Evolutionary conservation across 192 early-diverging fungal genomes (phyloP).

Genomic region (Powellomyces hirtus): DNA sequence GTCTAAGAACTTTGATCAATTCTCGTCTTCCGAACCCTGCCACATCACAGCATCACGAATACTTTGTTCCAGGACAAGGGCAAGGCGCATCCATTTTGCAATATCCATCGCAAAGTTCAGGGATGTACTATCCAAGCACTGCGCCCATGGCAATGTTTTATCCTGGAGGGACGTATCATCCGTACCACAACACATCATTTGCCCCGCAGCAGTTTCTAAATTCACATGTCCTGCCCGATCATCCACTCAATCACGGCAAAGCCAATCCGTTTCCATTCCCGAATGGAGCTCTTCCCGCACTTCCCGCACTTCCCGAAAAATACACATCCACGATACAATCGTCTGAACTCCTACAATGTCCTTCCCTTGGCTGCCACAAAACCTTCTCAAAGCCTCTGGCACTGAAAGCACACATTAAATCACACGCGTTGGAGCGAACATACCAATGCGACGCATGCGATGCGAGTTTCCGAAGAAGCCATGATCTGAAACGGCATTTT

Average conservation of each 20-base stretch:
- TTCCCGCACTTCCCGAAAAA: not conserved
- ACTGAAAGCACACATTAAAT: constrained; percentile 48
- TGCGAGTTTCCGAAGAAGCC: constrained; percentile 45
- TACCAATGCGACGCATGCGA: constrained; percentile 48
- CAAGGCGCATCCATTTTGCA: too few relatives aligned
- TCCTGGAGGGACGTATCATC: not conserved
- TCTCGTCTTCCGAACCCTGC: too few relatives aligned
- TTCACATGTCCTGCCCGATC: not conserved
- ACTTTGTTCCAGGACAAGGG: too few relatives aligned
- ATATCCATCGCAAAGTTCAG: too few relatives aligned
- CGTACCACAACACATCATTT: not conserved
- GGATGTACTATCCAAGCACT: not conserved
- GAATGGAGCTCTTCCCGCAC: not conserved
- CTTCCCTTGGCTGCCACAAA: constrained; percentile 38
- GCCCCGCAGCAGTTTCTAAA: not conserved
- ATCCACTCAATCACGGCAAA: not conserved
- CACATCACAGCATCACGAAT: too few relatives aligned
- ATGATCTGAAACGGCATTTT: constrained; percentile 54
- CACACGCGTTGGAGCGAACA: constrained; percentile 40
- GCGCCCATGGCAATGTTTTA: not conserved
- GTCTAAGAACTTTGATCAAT: too few relatives aligned
- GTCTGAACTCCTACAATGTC: not conserved
- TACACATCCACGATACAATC: not conserved
- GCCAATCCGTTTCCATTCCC: too few relatives aligned
- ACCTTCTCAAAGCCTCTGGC: constrained; percentile 41